Evolutionary conservation across 2,329 filamentous ascomycete genomes (phyloP).

Genomic region (Meredithiella fracta): DNA sequence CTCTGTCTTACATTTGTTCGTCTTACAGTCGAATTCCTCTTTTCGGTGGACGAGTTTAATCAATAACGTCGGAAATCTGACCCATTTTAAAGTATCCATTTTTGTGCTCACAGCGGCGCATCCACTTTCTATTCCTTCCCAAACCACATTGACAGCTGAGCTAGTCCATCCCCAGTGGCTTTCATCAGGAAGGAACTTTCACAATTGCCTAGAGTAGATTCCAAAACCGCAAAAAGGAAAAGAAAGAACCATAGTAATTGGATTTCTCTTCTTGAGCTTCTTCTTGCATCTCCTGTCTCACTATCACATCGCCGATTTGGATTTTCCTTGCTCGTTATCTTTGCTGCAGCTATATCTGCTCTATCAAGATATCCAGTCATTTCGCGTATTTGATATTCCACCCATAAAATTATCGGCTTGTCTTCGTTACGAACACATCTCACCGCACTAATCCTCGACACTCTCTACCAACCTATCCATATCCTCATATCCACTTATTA

Average conservation of each 20-base stretch:
- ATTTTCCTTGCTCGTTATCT: too few relatives aligned
- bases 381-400: too few relatives aligned
- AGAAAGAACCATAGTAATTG: not conserved
- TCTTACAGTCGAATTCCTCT: too few relatives aligned
- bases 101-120: conserved; percentile 1
- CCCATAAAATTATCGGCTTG: not conserved
- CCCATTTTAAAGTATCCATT: not conserved
- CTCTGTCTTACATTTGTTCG: too few relatives aligned
- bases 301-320: too few relatives aligned
- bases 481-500: not conserved
- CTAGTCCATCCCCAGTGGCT: too few relatives aligned
- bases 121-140: not conserved
- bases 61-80: not conserved
- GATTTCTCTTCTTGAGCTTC: too few relatives aligned
- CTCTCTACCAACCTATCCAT: not conserved
- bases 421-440: not conserved
- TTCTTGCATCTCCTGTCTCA: too few relatives aligned
- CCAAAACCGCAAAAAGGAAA: not conserved
- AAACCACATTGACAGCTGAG: not conserved
- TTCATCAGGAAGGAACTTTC: not conserved
- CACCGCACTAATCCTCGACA: not conserved
- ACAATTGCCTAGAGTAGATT: not conserved
- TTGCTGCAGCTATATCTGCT: too few relatives aligned
- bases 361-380: too few relatives aligned
- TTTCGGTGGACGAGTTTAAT: not conserved